These are phyloP conservation scores for Keqinozyma sinolaborantium DNA, from an alignment of 1,139 yeast genomes.

Conservation along the genomic window DNA sequence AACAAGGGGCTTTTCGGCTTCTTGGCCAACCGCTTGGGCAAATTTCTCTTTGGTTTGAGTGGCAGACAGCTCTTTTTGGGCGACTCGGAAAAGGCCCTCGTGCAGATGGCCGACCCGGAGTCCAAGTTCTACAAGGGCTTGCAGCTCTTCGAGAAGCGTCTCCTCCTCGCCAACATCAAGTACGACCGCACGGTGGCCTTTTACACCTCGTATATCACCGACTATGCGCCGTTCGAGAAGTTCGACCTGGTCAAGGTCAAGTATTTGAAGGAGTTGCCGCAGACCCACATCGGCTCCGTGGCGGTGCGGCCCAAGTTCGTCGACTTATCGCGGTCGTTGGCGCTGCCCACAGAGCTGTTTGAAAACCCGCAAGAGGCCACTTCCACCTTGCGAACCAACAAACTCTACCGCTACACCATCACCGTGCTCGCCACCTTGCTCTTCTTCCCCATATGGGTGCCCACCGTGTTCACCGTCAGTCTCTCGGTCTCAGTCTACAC, in stretches of 20 bases:
- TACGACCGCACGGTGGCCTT: constrained; percentile 67
- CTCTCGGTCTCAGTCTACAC: constrained; percentile 34
- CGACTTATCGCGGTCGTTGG: constrained; percentile 39
- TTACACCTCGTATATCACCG: constrained; percentile 50
- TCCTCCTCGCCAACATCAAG: constrained; percentile 67
- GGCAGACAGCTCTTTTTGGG: constrained; percentile 71
- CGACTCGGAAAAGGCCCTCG: constrained; percentile 42
- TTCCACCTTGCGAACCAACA: constrained; percentile 29
- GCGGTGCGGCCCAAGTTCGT: constrained; percentile 51
- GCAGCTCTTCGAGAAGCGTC: constrained; percentile 50
- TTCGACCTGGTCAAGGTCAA: constrained; percentile 38
- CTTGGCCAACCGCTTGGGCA: constrained; percentile 57
- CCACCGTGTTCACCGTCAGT: constrained; percentile 45
- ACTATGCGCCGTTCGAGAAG: constrained; percentile 46
- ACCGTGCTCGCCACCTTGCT: constrained; percentile 27
- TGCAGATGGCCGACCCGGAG: constrained; percentile 54
- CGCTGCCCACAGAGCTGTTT: constrained; percentile 12
- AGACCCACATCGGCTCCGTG: constrained; percentile 27
- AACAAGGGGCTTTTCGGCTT: constrained; percentile 37
- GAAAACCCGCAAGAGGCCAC: constrained; percentile 38
- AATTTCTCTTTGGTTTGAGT: constrained; percentile 62
- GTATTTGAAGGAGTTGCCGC: constrained; percentile 36
- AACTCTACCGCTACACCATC: constrained; percentile 24
- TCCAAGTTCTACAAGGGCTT: constrained; percentile 55
- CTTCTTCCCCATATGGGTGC: constrained; percentile 53